phyloP scores from a whole-genome alignment of 805 yeast species.

The Debaryomyces hansenii region DNA sequence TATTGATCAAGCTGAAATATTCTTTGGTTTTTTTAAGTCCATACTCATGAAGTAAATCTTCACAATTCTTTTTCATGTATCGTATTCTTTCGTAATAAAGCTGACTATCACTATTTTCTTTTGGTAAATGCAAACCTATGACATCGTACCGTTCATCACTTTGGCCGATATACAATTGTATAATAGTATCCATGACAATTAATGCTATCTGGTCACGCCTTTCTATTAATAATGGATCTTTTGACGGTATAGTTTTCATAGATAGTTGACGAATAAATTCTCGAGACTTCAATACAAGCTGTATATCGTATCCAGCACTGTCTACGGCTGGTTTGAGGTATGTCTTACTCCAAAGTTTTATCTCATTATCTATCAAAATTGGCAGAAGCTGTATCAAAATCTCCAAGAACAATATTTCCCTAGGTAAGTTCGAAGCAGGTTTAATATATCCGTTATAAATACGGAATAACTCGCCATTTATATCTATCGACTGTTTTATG shows the following conservation, averaged over 20 bases:
- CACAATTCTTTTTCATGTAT: constrained; percentile 47
- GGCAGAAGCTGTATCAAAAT: constrained; percentile 34
- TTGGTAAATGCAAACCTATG: constrained; percentile 14
- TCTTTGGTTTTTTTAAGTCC: constrained; percentile 37
- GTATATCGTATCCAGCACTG: constrained; percentile 53
- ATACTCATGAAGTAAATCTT: constrained; percentile 38
- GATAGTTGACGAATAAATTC: constrained; percentile 23
- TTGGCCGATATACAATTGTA: constrained; percentile 25
- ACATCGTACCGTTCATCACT: constrained; percentile 12
- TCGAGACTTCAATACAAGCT: constrained; percentile 32
- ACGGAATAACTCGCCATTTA: constrained; percentile 36
- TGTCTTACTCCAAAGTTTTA: constrained; percentile 49
- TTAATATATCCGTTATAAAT: constrained; percentile 32
- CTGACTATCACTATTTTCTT: constrained; percentile 24
- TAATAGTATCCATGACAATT: constrained; percentile 21
- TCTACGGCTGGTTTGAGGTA: constrained; percentile 54
- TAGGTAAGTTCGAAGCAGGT: constrained; percentile 23
- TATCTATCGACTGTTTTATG: constrained; percentile 25
- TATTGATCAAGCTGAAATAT: constrained; percentile 39
- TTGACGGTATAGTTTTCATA: constrained; percentile 12
- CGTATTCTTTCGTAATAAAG: constrained; percentile 49
- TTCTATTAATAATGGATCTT: constrained; percentile 19
- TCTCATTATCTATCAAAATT: constrained; percentile 28
- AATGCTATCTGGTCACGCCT: constrained; percentile 20
- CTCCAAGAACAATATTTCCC: constrained; percentile 40